phyloP scores from a whole-genome alignment of 345 rosid species.

The Alliaria petiolata region DNA sequence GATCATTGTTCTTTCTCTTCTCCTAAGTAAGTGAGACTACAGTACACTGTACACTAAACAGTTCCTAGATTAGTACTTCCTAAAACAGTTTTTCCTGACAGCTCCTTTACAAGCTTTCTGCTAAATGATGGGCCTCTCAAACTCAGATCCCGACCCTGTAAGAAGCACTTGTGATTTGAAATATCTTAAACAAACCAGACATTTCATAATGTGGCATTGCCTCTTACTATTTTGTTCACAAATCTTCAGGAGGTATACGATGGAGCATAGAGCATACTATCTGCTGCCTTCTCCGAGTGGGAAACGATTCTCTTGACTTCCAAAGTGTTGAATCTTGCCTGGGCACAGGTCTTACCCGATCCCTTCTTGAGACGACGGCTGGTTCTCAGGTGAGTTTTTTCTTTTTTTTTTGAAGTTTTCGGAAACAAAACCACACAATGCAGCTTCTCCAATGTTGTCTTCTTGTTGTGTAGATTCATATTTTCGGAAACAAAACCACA shows the following conservation, averaged over 20 bases:
- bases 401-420: neutral
- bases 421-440: neutral
- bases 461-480: constrained; percentile 61
- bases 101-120: constrained; percentile 89
- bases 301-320: constrained; percentile 83
- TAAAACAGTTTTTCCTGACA: constrained; percentile 80
- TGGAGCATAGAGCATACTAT: constrained; percentile 72
- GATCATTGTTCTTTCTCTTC: neutral
- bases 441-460: neutral
- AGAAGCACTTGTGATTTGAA: constrained; percentile 16
- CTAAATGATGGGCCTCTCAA: constrained; percentile 65
- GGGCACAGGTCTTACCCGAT: constrained; percentile 91
- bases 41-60: neutral
- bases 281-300: constrained; percentile 73
- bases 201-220: neutral
- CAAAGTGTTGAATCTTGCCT: constrained; percentile 71
- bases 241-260: constrained; percentile 50
- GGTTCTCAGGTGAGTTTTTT: constrained; percentile 64
- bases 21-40: neutral
- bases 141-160: constrained; percentile 47
- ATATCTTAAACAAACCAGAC: neutral
- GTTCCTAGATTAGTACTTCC: neutral
- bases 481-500: too few relatives aligned
- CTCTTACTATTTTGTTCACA: constrained; percentile 2
- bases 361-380: constrained; percentile 85